These are phyloP conservation scores for Aspergillus steynii DNA, from an alignment of 495 filamentous ascomycete genomes.

Conservation along the genomic window DNA sequence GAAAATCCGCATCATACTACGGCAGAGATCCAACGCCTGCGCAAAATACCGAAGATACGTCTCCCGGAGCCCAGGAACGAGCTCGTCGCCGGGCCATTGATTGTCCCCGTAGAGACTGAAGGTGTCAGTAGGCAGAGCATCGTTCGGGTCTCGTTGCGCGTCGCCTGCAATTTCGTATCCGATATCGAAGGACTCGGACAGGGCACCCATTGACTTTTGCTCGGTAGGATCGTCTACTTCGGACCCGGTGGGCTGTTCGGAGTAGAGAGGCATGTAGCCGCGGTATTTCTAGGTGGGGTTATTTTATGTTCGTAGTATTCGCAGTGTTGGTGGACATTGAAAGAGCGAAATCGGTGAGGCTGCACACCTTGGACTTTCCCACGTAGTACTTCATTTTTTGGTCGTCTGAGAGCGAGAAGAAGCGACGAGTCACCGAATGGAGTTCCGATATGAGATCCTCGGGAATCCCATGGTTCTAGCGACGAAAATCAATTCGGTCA, in stretches of 20 bases:
- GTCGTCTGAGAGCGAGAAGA: constrained; percentile 50
- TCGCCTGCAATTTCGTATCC: constrained; percentile 41
- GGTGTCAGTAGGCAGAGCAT: constrained; percentile 19
- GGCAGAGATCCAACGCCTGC: constrained; percentile 29
- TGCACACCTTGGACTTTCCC: constrained; percentile 34
- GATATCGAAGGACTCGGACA: constrained; percentile 44
- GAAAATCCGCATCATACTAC: constrained; percentile 42
- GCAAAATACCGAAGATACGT: constrained; percentile 29
- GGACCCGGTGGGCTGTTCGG: constrained; percentile 28
- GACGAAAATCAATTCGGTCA: constrained; percentile 18
- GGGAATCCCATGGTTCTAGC: constrained; percentile 41
- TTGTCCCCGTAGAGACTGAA: constrained; percentile 29
- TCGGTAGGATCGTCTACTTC: constrained; percentile 16
- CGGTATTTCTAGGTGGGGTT: constrained; percentile 28
- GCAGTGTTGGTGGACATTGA: no score
- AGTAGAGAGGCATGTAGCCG: constrained; percentile 34
- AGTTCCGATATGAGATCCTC: constrained; percentile 33
- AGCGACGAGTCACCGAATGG: constrained; percentile 38
- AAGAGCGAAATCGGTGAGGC: not conserved
- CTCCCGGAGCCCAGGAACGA: constrained; percentile 20
- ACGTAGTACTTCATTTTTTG: constrained; percentile 47
- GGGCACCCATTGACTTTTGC: constrained; percentile 21
- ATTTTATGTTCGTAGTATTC: constrained; percentile 4
- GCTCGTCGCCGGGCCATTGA: constrained; percentile 27
- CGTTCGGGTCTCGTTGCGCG: constrained; percentile 18